These are phyloP conservation scores for Termitomyces sp. DNA, from an alignment of 768 basidiomycete genomes.

Conservation along the genomic window DNA sequence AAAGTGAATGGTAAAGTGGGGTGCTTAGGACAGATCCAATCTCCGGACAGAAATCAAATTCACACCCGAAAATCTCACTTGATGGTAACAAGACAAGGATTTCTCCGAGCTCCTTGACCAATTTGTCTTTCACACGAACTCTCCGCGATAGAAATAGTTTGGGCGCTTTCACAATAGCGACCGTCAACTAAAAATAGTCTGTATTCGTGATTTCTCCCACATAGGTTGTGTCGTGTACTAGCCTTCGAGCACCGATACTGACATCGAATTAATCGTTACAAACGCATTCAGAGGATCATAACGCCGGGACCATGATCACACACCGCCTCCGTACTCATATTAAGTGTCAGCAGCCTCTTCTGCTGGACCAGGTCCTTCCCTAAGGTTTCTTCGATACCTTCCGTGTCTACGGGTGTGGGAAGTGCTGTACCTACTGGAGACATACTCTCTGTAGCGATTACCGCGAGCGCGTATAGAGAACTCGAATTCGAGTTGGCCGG, in stretches of 20 bases:
- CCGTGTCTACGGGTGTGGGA: slow-evolving; percentile 24
- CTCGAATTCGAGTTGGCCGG: slow-evolving; percentile 18
- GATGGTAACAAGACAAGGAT: not conserved
- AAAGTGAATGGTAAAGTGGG: too few relatives aligned
- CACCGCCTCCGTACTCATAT: slow-evolving; percentile 15
- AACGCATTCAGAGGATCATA: not conserved
- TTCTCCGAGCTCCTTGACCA: not conserved
- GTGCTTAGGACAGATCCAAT: not conserved
- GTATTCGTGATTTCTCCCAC: not conserved
- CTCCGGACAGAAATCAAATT: not conserved
- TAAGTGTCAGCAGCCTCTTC: slow-evolving; percentile 9
- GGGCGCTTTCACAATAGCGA: not conserved
- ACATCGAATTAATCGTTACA: not conserved
- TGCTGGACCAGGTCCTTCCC: slow-evolving; percentile 11
- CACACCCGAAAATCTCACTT: too few relatives aligned
- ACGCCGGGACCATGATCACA: slow-evolving; percentile 11
- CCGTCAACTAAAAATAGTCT: not conserved
- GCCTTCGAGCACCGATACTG: not conserved
- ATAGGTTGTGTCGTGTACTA: not conserved
- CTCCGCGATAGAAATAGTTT: too few relatives aligned
- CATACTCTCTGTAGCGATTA: slow-evolving; percentile 13
- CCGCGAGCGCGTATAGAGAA: slow-evolving; percentile 20
- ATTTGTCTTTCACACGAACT: not conserved
- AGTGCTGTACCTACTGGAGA: slow-evolving; percentile 24
- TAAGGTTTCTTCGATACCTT: slow-evolving; percentile 2